Base-by-base conservation (phyloP, 805 yeast genomes). In the Candida silvicultrix region DNA sequence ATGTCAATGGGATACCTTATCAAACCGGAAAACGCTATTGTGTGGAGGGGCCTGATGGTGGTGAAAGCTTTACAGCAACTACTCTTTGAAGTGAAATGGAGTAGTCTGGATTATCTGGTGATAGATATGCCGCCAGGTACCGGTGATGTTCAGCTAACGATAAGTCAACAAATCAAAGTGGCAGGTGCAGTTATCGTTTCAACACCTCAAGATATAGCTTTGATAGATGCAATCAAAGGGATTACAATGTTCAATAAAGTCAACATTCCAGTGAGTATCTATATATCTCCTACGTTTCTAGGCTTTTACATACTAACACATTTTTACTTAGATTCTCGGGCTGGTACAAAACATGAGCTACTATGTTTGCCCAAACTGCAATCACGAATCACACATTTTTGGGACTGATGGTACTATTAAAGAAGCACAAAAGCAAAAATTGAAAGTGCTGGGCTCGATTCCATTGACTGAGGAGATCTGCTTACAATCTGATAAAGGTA, bases 71-170 rank as follows among this genome's bases (percentile, higher is more conserved):
- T 88, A 21, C 89, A 88, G 54, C 96, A 88, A 57, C 70, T 88
- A n/a, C 59, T 88, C 10, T 88, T 83, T 55, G 95, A 88, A 45
- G 95, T 88, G 1, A 76, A 80, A 40, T 88, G 96, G 96, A 68
- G 70, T 23, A 58, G 62, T 5, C 59, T 87, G 39, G 95, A 88
- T 58, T 73, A 80, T 20, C 66, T 88, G 41, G 83, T 88, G 2
- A 68, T 88, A 11, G 96, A 88, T 55, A 76, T 88, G 85, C 96
- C 96, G 0, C 96, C 96, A 0, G 96, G 96, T 2, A 88, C 96
- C 0, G 96, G 96, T 18, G 96, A 88, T 59, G 82, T 86, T 0
- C 96, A 88, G 57, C 69, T 88, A 45, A 84, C 95, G 0, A 70
- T 88, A n/a, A 81, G 89, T 23, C 96, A 88, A 62, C 84, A 81